Evolutionary conservation across 2,329 filamentous ascomycete species (phyloP), one percentile per base, ranked within the genome.

Genomic region (Aureobasidium sp.): DNA sequence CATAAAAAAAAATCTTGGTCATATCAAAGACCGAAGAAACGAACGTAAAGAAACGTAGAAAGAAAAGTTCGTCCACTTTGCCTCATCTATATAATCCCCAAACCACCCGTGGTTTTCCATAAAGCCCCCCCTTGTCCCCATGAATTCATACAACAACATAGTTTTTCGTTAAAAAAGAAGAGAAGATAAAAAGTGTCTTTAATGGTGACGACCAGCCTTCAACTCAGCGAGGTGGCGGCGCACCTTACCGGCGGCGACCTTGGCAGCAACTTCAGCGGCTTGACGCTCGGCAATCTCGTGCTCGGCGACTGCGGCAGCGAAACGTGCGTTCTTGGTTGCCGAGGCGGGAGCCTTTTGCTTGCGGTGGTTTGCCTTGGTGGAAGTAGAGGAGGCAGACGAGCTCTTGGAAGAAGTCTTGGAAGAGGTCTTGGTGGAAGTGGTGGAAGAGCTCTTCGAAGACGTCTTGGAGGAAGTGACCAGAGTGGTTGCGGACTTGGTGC

Each of bases 171-270:
- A 41, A 51, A 50, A 11, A 14, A 39, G 16, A 14, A 39, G 14
- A 29, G n/a, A 41, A 32, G 16, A 36, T 30, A 25, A 14, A 25
- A 25, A 51, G 8, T 14, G 21, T 21, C 21, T 21, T 54, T 57
- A 45, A n/a, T 57, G 53, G 27, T 59, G 57, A 36, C 45, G 57
- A 42, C 57, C 44, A 34, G 57, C 57, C 57, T 59, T 59, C 34
- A 59, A 16, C 34, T 49, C 57, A 7, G 44, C 34, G 3, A 59
- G 6, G 16, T 59, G 57, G 7, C 45, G 44, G 4, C 34, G 30
- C 7, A 42, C 27, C 57, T 50, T 59, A 11, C 11, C 6, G 37
- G 57, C 47, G 3, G 44, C 45, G 34, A 60, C 47, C 57, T 49
- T 60, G n/a, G 47, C 57, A 16, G 44, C 51, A 47, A 61, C 58